phyloP scores from a whole-genome alignment of 2,329 filamentous ascomycete species.

The Colletotrichum gloeosporioides region DNA sequence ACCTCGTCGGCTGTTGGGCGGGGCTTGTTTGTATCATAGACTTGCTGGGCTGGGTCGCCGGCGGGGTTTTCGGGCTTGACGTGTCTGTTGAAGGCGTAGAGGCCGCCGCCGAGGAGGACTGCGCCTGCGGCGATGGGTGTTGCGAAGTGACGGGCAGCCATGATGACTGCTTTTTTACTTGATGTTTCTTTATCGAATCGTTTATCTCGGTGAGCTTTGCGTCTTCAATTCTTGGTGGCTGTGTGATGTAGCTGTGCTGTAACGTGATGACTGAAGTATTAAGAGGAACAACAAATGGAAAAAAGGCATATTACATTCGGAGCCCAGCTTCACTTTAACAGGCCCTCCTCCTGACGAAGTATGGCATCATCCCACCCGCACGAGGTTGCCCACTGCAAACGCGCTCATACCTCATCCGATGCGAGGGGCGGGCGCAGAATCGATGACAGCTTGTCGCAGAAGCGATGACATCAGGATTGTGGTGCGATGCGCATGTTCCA shows the following conservation, averaged over 20 bases:
- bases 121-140: constrained; percentile 7
- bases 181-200: not conserved
- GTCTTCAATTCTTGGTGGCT: not conserved
- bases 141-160: constrained; percentile 8
- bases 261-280: not conserved
- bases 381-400: not conserved
- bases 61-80: not conserved
- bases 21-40: not conserved
- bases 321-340: not conserved
- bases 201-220: not conserved
- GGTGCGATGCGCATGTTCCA: not conserved
- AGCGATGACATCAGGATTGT: constrained; percentile 22
- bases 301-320: not conserved
- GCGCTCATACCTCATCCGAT: not conserved
- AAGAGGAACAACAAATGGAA: not conserved
- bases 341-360: not conserved
- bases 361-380: constrained; percentile 18
- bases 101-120: constrained; percentile 11
- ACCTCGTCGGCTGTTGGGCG: constrained; percentile 15
- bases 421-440: not conserved
- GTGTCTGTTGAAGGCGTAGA: constrained; percentile 14
- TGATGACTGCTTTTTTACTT: not conserved
- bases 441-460: constrained; percentile 20
- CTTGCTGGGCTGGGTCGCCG: constrained; percentile 11
- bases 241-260: not conserved